Conservation (phyloP, 371 early-diverging fungal species). For the Lichtheimia ornata region DNA sequence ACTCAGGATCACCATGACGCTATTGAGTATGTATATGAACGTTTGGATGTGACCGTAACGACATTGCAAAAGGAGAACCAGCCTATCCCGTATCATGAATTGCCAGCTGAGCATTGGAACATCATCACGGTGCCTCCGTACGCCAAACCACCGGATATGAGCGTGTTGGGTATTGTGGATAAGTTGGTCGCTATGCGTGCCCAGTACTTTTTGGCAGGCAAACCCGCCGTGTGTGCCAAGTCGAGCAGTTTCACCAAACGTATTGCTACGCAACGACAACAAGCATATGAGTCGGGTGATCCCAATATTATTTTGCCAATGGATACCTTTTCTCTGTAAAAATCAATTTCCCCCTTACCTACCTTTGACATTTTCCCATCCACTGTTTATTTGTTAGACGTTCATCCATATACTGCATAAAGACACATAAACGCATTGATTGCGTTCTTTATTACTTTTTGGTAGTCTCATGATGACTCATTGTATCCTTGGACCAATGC, state of each 20-base stretch:
- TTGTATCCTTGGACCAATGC: no score
- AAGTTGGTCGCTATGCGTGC: constrained; percentile 51
- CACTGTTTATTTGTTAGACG: no score
- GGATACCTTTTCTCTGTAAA: constrained; percentile 17
- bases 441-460: no score
- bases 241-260: constrained; percentile 43
- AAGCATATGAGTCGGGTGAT: constrained; percentile 12
- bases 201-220: constrained; percentile 49
- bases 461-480: no score
- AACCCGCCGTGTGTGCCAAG: constrained; percentile 41
- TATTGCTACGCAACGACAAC: constrained; percentile 22
- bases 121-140: constrained; percentile 28
- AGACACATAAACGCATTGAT: no score
- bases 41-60: constrained; percentile 31
- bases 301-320: constrained; percentile 7
- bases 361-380: background rate
- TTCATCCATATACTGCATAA: no score
- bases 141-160: constrained; percentile 26
- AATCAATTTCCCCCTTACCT: background rate
- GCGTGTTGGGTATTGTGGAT: constrained; percentile 47
- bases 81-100: constrained; percentile 74
- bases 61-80: constrained; percentile 19
- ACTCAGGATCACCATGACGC: constrained; percentile 42
- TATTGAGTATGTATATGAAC: constrained; percentile 33
- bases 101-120: constrained; percentile 71